Evolutionary conservation across 176 grass and related monocot genomes (phyloP), one percentile per base, ranked within the genome.

Genomic region (Elymus sibiricus): DNA sequence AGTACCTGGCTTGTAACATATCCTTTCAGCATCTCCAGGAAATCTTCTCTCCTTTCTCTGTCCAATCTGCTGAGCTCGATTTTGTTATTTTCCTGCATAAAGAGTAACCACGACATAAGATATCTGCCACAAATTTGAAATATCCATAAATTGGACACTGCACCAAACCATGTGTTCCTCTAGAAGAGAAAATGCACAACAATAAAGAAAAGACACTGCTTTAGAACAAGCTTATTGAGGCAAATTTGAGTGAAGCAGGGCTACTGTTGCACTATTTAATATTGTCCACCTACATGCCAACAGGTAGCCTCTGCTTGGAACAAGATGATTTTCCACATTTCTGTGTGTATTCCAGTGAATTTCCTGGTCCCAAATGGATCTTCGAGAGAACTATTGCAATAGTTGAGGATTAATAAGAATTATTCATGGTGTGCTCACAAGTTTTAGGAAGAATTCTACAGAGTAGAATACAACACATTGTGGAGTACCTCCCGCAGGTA

Each of bases 1-100:
- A 35, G 42, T 95, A 99, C 97, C 92, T 99, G 97, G 83, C 88
- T 96, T 93, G 90, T 78, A 71, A 99, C 90, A 70, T 93, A 96
- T 42, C 97, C 97, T 91, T 96, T 96, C 28, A 96, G 68, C 97
- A 99, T 99, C 77, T 72, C 83, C 32, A 96, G 42, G 44, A 96
- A 90, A 88, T 99, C 97, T 79, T 93, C 92, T 63, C 87, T 86
- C 81, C 86, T 94, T 89, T 99, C 91, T 82, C 24, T 74, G 79
- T 99, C 97, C 65, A 99, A 49, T 71, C 94, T 92, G 73, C 90
- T 78, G 62, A 99, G 86, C 77, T 99, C 97, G 83, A 42, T 90
- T 60, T 87, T 86, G 80, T 99, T 99, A 87, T 99, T 94, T 83
- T 94, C 94, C 94, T 99, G 86, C 69, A 82, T 55, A 79, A 32